Conservation (phyloP, 352 stramenopile genomes). For the Pythium insidiosum region DNA sequence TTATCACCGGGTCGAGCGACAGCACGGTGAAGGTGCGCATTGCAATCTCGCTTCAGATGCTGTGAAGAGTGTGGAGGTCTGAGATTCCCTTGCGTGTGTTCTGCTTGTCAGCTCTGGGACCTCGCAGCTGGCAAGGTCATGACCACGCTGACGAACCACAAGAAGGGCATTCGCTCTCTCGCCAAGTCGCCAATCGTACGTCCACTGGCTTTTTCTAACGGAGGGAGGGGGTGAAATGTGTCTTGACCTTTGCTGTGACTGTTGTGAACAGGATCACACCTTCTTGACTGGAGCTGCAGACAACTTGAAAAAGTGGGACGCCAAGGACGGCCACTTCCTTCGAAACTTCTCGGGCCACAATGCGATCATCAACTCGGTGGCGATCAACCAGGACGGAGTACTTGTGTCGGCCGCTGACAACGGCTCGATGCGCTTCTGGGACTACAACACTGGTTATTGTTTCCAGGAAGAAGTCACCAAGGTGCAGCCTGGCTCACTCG, state of each 20-base stretch:
- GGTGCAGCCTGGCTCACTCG: conserved; percentile 92
- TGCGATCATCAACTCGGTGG: conserved; percentile 97
- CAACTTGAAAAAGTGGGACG: conserved; percentile 99
- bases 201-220: too few species aligned
- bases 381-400: conserved; percentile 97
- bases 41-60: not conserved
- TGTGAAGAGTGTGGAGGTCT: too few species aligned
- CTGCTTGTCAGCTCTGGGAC: conserved; percentile 96
- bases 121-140: conserved; percentile 96
- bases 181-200: conserved; percentile 79
- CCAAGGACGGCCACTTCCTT: conserved; percentile 92
- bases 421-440: conserved; percentile 97
- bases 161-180: conserved; percentile 95
- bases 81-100: too few species aligned
- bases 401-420: conserved; percentile 96
- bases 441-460: conserved; percentile 97
- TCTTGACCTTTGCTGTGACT: too few species aligned
- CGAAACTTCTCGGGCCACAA: conserved; percentile 97
- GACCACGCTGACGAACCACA: conserved; percentile 99
- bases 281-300: conserved; percentile 97
- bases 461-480: conserved; percentile 96
- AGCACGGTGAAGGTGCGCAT: conserved; percentile 87
- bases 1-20: conserved; percentile 90
- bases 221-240: too few species aligned
- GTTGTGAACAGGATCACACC: conserved; percentile 83